Conservation (phyloP, 257 asterid genomes). For the Thymus quinquecostatus region DNA sequence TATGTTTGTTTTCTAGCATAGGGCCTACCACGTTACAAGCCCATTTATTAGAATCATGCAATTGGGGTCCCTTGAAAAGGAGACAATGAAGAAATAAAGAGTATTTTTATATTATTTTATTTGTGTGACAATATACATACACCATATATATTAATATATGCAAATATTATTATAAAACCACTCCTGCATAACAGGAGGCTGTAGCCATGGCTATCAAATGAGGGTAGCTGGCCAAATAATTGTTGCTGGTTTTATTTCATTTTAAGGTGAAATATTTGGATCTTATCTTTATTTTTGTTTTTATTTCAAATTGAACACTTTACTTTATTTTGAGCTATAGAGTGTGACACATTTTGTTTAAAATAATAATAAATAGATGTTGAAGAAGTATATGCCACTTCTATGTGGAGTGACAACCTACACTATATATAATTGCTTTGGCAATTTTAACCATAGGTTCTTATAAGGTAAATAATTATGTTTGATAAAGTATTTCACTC, state of each 20-base stretch:
- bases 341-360: background rate
- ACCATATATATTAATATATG: background rate
- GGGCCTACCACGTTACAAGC: slow-evolving; percentile 44
- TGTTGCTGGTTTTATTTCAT: background rate
- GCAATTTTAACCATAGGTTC: too few relatives aligned
- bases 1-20: slow-evolving; percentile 2
- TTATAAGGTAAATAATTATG: too few relatives aligned
- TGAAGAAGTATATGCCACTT: background rate
- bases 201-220: slow-evolving; percentile 6
- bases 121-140: background rate
- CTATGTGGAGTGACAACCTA: background rate
- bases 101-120: slow-evolving; percentile 5
- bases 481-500: too few relatives aligned
- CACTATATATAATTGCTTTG: too few relatives aligned
- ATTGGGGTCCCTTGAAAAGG: slow-evolving; percentile 31
- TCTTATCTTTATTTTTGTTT: background rate
- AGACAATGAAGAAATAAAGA: slow-evolving; percentile 14
- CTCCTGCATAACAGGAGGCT: slow-evolving; percentile 14
- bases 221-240: slow-evolving; percentile 29
- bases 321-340: too few relatives aligned
- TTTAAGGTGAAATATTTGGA: background rate
- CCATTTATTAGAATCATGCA: slow-evolving; percentile 27
- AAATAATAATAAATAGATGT: background rate
- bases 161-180: background rate
- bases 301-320: too few relatives aligned